These are phyloP conservation scores for Marasmius fiardii DNA, from an alignment of 1,284 basidiomycete genomes.

Conservation along the genomic window DNA sequence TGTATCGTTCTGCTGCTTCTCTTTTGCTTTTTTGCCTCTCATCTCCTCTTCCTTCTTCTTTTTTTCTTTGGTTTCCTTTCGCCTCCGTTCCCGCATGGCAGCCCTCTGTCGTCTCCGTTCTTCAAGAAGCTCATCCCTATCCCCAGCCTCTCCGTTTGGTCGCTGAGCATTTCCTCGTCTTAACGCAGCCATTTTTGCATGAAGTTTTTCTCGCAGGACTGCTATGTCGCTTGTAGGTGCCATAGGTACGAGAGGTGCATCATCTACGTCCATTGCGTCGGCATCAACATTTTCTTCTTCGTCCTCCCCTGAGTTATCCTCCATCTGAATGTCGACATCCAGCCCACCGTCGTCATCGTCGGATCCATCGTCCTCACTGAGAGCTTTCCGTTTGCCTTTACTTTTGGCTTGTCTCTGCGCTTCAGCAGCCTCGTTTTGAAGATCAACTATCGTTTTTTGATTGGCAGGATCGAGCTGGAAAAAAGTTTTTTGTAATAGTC, in stretches of 20 bases:
- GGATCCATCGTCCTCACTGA: constrained; percentile 19
- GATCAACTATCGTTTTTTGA: constrained; percentile 76
- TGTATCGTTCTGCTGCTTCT: constrained; percentile 42
- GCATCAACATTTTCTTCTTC: constrained; percentile 24
- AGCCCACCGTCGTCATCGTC: constrained; percentile 30
- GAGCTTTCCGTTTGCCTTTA: constrained; percentile 51
- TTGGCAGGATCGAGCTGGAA: constrained; percentile 85
- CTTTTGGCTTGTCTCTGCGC: constrained; percentile 22
- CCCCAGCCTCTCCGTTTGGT: constrained; percentile 43
- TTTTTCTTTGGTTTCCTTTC: constrained; percentile 84
- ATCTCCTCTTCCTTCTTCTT: constrained; percentile 56
- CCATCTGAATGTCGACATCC: constrained; percentile 12
- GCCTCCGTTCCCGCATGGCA: constrained; percentile 76
- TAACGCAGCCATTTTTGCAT: constrained; percentile 72
- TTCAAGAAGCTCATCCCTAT: constrained; percentile 78
- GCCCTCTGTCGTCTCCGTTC: constrained; percentile 75
- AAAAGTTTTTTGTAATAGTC: neutral
- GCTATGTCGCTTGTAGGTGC: constrained; percentile 63
- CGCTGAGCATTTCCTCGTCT: constrained; percentile 39
- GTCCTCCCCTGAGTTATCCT: constrained; percentile 24
- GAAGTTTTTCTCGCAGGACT: constrained; percentile 75
- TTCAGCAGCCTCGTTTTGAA: constrained; percentile 56
- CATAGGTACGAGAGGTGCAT: constrained; percentile 59
- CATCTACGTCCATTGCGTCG: constrained; percentile 25
- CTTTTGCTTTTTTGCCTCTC: constrained; percentile 45